Base-by-base conservation (phyloP, 768 basidiomycete species). In the Xerocomellus intermedius region DNA sequence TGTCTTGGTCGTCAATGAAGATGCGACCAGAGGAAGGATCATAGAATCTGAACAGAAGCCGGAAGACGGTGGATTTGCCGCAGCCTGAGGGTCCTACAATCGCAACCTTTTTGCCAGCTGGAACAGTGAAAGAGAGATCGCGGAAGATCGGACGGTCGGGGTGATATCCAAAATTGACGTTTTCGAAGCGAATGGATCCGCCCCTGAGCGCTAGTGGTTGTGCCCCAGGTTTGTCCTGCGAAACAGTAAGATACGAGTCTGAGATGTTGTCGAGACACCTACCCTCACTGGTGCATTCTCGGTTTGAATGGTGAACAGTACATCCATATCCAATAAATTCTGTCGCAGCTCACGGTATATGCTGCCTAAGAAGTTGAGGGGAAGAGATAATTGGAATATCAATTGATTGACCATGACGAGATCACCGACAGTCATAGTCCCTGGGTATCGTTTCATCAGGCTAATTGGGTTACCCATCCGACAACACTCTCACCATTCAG, bases 391-490 rank as follows among this genome's bases (percentile, higher is more conserved):
- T 67, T 99, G 97, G 77, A 99, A 99, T 33, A 98, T 94, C 24
- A 99, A 81, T 67, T 98, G 96, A 71, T 99, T 99, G 63, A 97
- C 89, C 96, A 99, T 98, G 62, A 99, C 97, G 14, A 99, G 82
- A 65, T 99, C 97, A 8, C 97, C 97, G 22, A 99, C 83, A 5
- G 95, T 97, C 96, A 99, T 98, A 0, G 91, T 93, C 8, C 94
- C 95, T 95, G 58, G 13, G 28, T 12, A 30, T 39, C 24, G 3
- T 56, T 42, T 35, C 12, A 49, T 65, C 7, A 58, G 56, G 5
- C n/a, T 30, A 8, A 21, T 38, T 1, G 19, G 19, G 44, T 22
- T 12, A 33, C 22, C 6, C 16, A 0, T 21, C 13, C 10, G 19
- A 47, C 14, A 16, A 43, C 8, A 13, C 17, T 24, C 28, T 14